Base-by-base conservation (phyloP, 164 flowering plant species). In the Nymphaea thermarum region DNA sequence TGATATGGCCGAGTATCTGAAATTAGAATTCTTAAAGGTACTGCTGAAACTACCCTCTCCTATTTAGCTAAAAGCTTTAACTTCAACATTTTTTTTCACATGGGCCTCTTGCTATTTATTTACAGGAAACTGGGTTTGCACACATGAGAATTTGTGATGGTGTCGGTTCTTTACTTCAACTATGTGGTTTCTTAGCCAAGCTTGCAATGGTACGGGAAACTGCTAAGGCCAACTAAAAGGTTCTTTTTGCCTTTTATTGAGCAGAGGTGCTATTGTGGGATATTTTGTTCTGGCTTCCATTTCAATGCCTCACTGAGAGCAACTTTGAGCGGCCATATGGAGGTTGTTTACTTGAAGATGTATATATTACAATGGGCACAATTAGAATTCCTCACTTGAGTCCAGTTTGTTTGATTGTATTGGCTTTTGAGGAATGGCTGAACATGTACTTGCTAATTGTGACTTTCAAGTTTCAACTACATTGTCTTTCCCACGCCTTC, bases 81-180 rank as follows among this genome's bases (percentile, higher is more conserved):
- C 7, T 12, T 4, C 12, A 5, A 45, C 11, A 57, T 44, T 36
- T 10, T 18, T 63, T 45, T 68, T 25, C 41, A 42, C 44, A 16
- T 70, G 73, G 3, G 10, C 42, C 55, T 47, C 55, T 47, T 47
- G 55, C 11, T 6, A 47, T 2, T 47, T 47, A 5, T 47, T 63
- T 75, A 61, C 84, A 93, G 98, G 98, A 94, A 83, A 91, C 96
- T 65, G 99, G 97, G 64, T 94, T 94, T 83, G 96, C 97, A 44
- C 99, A 94, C 80, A 94, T 94, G 97, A 88, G 99, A 80, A 91
- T 94, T 68, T 94, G 91, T 53, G 99, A 94, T 76, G 97, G 99
- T 68, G 99, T 94, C 64, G 99, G 99, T 55, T 94, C 99, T 41
- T 82, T 83, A 71, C 99, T 94, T 73, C 97, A 94, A 78, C 74